Evolutionary conservation across 2,329 filamentous ascomycete species (phyloP).

Genomic region (Chalaropsis ovoidea): DNA sequence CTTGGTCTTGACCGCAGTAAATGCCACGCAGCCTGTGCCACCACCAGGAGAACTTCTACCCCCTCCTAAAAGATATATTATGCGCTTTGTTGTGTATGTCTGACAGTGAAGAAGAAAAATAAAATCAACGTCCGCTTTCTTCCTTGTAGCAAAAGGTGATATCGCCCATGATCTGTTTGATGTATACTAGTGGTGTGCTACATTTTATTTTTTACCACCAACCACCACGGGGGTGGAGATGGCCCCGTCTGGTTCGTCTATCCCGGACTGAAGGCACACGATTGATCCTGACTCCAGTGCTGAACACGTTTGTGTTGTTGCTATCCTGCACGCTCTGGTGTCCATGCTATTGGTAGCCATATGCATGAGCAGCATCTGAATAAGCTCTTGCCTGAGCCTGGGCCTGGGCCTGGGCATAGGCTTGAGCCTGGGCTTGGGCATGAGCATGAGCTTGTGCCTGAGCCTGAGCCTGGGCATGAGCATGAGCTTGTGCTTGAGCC

Average conservation of each 20-base stretch:
- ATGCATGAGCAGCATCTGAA: conserved; percentile 18
- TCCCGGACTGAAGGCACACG: background rate
- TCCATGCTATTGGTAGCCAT: conserved; percentile 21
- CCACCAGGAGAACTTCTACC: too few relatives aligned
- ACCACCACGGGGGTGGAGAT: background rate
- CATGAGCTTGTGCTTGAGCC: conserved; percentile 1
- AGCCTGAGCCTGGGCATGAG: background rate
- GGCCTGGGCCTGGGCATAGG: conserved; percentile 18
- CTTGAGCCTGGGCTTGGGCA: conserved; percentile 22
- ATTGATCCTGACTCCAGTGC: background rate
- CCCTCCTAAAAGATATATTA: background rate
- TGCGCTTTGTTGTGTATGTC: background rate
- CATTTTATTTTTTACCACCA: background rate
- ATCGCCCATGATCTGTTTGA: background rate
- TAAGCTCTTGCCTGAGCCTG: conserved; percentile 20
- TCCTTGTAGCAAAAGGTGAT: background rate
- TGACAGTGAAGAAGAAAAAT: background rate
- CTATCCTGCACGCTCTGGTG: conserved; percentile 2
- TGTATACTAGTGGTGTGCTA: background rate
- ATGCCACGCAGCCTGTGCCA: too few relatives aligned
- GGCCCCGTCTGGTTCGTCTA: background rate
- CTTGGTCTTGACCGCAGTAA: too few relatives aligned
- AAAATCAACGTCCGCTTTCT: background rate
- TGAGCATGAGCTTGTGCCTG: conserved; percentile 22
- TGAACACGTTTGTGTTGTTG: background rate